A percentile compares a stretch with the other conserved stretches of the same genome.
Evolutionary conservation across 805 yeast species (phyloP).

Genomic region (Kodamaea sagamina): DNA sequence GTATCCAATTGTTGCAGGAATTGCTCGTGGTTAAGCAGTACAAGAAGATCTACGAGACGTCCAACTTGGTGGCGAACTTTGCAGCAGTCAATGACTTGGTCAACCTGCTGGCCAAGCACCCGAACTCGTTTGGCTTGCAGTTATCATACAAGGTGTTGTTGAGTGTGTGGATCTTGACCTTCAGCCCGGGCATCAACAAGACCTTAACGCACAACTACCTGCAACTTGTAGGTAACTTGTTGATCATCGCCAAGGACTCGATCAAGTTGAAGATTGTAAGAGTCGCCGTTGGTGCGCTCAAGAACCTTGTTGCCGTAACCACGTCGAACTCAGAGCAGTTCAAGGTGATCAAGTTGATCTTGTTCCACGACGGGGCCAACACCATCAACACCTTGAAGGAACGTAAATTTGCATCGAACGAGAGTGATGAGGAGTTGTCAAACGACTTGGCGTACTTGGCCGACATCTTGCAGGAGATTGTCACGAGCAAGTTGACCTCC

Average conservation of each 20-base stretch:
- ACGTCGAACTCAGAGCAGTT: slow-evolving; percentile 35
- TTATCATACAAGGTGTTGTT: slow-evolving; percentile 79
- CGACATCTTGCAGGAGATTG: slow-evolving; percentile 67
- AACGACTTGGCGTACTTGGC: slow-evolving; percentile 63
- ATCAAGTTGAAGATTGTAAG: slow-evolving; percentile 92
- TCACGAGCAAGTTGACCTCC: slow-evolving; percentile 72
- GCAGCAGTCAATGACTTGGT: slow-evolving; percentile 34
- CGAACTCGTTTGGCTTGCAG: slow-evolving; percentile 61
- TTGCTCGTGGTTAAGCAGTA: slow-evolving; percentile 55
- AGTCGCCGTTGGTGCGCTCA: slow-evolving; percentile 72
- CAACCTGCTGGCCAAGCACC: slow-evolving; percentile 31
- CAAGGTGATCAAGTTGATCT: slow-evolving; percentile 62
- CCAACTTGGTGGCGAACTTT: slow-evolving; percentile 37
- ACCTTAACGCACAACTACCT: slow-evolving; percentile 54
- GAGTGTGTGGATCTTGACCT: slow-evolving; percentile 82
- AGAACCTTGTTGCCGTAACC: slow-evolving; percentile 53
- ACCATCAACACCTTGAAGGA: slow-evolving; percentile 69
- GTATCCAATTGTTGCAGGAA: slow-evolving; percentile 63
- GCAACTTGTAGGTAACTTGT: slow-evolving; percentile 54
- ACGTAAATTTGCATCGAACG: slow-evolving; percentile 76
- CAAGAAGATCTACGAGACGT: slow-evolving; percentile 49
- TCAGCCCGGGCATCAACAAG: slow-evolving; percentile 55
- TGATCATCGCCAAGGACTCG: slow-evolving; percentile 68
- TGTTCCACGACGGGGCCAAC: slow-evolving; percentile 75
- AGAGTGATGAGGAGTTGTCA: slow-evolving; percentile 79